Evolutionary conservation across 2,329 filamentous ascomycete genomes (phyloP).

Genomic region (Uncinocarpus reesii): DNA sequence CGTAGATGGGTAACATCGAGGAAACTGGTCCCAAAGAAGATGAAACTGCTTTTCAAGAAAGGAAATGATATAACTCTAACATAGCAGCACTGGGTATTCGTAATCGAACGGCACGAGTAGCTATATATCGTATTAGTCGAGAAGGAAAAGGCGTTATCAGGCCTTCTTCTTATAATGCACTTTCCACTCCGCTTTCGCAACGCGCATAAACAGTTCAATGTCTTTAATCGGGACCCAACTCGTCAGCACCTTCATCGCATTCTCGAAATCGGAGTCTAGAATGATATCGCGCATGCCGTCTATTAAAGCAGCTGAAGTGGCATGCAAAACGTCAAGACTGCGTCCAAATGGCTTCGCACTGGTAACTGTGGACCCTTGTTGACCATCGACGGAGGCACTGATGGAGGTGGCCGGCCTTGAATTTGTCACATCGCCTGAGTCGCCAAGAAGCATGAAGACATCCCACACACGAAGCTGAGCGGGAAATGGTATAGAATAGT

Average conservation of each 20-base stretch:
- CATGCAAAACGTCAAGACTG: conserved; percentile 79
- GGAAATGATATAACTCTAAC: neutral
- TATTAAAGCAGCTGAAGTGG: conserved; percentile 78
- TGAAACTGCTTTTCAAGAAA: neutral
- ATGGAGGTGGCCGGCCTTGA: conserved; percentile 18
- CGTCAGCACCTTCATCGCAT: conserved; percentile 92
- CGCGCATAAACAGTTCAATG: conserved; percentile 84
- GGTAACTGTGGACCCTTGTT: conserved; percentile 17
- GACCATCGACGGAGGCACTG: conserved; percentile 17
- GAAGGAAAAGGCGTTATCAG: neutral
- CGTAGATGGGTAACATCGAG: neutral
- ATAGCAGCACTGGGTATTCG: neutral
- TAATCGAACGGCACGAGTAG: neutral
- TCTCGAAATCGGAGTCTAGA: conserved; percentile 89
- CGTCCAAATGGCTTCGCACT: conserved; percentile 41
- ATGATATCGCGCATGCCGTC: conserved; percentile 82
- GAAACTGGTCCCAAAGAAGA: neutral
- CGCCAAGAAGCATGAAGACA: conserved; percentile 88
- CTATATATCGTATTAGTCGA: neutral
- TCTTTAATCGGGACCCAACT: conserved; percentile 91
- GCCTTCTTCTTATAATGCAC: conserved; percentile 44
- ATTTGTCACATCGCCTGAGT: conserved; percentile 44
- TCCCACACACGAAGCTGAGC: conserved; percentile 96
- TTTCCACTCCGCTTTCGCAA: conserved; percentile 81
- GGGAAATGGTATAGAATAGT: conserved; percentile 87